A percentile compares a stretch with the other conserved stretches of the same genome.
These are phyloP conservation scores for Lolium perenne DNA, from an alignment of 176 grass and related monocot species.

Conservation along the genomic window DNA sequence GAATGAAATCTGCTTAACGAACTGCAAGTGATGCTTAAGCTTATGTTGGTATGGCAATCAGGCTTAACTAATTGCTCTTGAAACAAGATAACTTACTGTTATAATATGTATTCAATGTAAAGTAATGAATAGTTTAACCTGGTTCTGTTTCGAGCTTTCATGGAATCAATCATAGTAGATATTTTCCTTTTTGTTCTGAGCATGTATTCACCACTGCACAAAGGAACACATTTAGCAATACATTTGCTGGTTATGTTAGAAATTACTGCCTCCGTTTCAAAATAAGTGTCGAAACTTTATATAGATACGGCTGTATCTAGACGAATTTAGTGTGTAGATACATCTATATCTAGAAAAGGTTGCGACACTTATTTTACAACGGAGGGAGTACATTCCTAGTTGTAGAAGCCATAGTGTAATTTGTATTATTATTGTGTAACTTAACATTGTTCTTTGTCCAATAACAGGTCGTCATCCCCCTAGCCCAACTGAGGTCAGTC, in stretches of 20 bases:
- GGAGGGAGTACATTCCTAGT: background rate
- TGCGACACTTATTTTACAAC: too few relatives aligned
- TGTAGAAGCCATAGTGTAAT: background rate
- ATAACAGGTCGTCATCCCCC: slow-evolving; percentile 74
- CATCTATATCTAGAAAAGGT: too few relatives aligned
- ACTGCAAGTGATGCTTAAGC: background rate
- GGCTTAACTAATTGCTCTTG: background rate
- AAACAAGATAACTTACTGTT: background rate
- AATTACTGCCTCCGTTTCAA: background rate
- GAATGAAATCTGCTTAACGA: background rate
- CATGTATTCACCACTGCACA: background rate
- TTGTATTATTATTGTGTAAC: background rate
- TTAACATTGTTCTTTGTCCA: slow-evolving; percentile 9
- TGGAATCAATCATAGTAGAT: background rate
- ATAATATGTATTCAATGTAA: background rate
- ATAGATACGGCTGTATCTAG: too few relatives aligned
- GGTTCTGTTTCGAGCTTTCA: background rate
- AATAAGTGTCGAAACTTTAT: too few relatives aligned
- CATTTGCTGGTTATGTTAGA: background rate
- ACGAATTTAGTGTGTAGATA: too few relatives aligned
- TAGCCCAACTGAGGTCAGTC: slow-evolving; percentile 75
- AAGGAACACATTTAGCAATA: background rate
- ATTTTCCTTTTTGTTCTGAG: background rate
- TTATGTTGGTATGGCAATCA: background rate
- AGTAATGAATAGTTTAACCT: background rate